Percentiles rank a stretch among this genome's conserved stretches.
Conservation (phyloP, 192 early-diverging fungal species). For the Coemansia sp. region DNA sequence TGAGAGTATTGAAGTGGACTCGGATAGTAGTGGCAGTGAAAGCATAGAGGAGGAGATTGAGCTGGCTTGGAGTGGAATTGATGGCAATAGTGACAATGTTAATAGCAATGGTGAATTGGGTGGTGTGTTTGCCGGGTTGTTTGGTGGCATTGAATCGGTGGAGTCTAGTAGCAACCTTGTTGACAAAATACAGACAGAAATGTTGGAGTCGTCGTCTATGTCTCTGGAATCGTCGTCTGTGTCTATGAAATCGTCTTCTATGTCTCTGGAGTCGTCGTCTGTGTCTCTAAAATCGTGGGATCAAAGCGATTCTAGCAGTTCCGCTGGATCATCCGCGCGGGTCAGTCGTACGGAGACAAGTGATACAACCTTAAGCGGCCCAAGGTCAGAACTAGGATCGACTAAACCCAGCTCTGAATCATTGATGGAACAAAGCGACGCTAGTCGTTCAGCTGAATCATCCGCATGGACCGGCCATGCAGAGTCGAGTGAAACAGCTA, state of each 20-base stretch:
- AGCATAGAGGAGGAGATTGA: not conserved
- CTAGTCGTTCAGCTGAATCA: not conserved
- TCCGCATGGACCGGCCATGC: not conserved
- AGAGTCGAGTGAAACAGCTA: not conserved
- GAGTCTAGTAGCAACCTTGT: not conserved
- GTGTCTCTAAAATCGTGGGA: not conserved
- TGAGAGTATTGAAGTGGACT: not conserved
- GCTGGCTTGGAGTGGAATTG: not conserved
- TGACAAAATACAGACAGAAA: too few relatives aligned
- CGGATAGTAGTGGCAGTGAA: not conserved
- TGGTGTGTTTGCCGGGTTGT: not conserved
- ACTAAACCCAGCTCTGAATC: not conserved
- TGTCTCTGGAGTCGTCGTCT: not conserved
- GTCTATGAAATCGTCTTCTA: not conserved
- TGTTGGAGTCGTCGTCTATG: not conserved
- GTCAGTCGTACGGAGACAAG: too few relatives aligned
- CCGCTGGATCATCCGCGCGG: not conserved
- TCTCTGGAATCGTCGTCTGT: not conserved
- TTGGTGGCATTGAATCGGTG: not conserved
- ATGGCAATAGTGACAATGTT: not conserved
- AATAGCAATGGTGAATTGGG: not conserved
- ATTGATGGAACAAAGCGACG: not conserved
- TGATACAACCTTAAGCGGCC: not conserved
- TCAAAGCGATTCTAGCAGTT: not conserved
- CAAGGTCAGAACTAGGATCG: not conserved